Conservation (phyloP, 495 filamentous ascomycete species). For the Aspergillus affinis region DNA sequence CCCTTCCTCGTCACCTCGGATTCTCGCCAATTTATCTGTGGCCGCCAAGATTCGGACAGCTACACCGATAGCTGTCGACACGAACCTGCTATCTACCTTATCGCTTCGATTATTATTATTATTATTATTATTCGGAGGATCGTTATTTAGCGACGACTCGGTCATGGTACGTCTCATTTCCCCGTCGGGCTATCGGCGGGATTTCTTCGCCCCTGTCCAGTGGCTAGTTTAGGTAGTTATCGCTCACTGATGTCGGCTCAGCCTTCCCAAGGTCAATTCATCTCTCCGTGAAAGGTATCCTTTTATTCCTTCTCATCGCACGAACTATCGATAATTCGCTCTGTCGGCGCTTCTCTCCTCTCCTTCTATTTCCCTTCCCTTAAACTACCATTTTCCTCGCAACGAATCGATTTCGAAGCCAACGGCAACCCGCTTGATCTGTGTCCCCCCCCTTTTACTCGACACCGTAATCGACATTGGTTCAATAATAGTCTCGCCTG, state of each 20-base stretch:
- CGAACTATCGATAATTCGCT: background rate
- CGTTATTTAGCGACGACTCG: background rate
- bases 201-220: constrained; percentile 3
- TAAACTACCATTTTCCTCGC: background rate
- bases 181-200: constrained; percentile 17
- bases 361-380: background rate
- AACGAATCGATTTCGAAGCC: background rate
- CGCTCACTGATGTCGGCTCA: background rate
- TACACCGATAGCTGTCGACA: background rate
- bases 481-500: background rate
- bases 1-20: no score
- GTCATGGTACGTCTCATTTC: constrained; percentile 4
- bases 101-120: background rate
- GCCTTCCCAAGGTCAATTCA: background rate
- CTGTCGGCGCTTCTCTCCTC: no score
- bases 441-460: background rate
- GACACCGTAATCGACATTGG: background rate
- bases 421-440: background rate
- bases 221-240: background rate
- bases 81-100: background rate
- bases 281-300: background rate
- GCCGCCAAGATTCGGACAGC: background rate
- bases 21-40: background rate
- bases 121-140: background rate
- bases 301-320: background rate